Evolutionary conservation across 805 yeast genomes (phyloP).

Genomic region (Teunomyces atbi): DNA sequence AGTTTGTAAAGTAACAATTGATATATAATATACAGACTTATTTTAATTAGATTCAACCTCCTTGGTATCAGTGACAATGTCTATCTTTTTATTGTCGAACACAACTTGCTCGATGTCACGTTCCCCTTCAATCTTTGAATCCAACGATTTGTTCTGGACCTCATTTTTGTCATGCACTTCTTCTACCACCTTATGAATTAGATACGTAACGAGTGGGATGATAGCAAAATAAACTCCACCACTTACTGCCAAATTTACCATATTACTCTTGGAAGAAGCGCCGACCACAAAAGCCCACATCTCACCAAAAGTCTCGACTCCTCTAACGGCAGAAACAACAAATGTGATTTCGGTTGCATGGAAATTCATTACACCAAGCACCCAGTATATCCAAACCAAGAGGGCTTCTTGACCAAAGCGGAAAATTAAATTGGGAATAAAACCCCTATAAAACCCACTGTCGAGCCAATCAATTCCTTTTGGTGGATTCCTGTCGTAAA

Average conservation of each 20-base stretch:
- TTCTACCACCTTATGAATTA: conserved; percentile 1
- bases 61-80: background rate
- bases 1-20: background rate
- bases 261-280: conserved; percentile 1
- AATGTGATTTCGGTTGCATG: conserved; percentile 3
- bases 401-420: conserved; percentile 1
- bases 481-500: background rate
- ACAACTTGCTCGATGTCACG: background rate
- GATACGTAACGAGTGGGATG: background rate
- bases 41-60: background rate
- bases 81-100: background rate
- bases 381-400: conserved; percentile 3
- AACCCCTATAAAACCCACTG: background rate
- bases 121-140: background rate
- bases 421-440: conserved; percentile 1
- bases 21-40: background rate
- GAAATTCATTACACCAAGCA: conserved; percentile 3
- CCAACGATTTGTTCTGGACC: background rate
- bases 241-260: conserved; percentile 3
- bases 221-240: conserved; percentile 1
- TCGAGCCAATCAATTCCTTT: background rate
- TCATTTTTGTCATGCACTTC: conserved; percentile 1
- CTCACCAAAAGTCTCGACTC: conserved; percentile 2
- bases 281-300: conserved; percentile 4
- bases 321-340: conserved; percentile 3